Base-by-base conservation (phyloP, 306 rosid species). In the Trichosanthes truncata region DNA sequence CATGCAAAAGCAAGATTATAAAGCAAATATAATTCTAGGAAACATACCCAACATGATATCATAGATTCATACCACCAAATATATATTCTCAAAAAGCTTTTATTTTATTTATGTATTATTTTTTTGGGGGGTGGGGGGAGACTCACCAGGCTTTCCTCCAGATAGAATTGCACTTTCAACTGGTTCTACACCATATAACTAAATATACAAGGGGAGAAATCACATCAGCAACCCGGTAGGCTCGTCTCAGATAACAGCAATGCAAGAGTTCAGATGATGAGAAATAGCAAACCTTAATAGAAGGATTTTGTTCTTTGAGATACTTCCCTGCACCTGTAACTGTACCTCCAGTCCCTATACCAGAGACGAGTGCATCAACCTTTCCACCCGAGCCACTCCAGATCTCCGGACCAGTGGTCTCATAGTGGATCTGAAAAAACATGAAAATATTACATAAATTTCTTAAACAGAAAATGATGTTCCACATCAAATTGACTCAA, bases 311-410 rank as follows among this genome's bases (percentile, higher is more conserved):
- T 82, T 94, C 98, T 86, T 88, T 92, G 78, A 94, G 90, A 84
- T 88, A 94, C 82, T 85, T 92, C 81, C 98, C 98, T 40, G 87
- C 91, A 69, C 97, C 98, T 17, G 98, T 90, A 80, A 92, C 12
- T 7, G 98, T 94, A 65, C 98, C 98, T 68, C 98, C 98, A 21
- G 98, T 94, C 79, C 98, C 96, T 80, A 92, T 92, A 78, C 97
- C 98, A 36, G 98, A 92, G 81, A 94, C 93, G 79, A 94, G 68
- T n/a, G 91, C 94, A 59, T 92, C 96, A n/a, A 90, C 87, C 85
- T 94, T 90, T 31, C 91, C 94, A 68, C 79, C 81, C 1, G 97
- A 78, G 77, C 93, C 84, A 80, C 84, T 87, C 98, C 98, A 94
- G n/a, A 94, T 88, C 88, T 94, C 98, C 33, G 97, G 96, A 80